These are phyloP conservation scores for Barnettozyma sp. DNA, from an alignment of 805 yeast species.

Conservation along the genomic window DNA sequence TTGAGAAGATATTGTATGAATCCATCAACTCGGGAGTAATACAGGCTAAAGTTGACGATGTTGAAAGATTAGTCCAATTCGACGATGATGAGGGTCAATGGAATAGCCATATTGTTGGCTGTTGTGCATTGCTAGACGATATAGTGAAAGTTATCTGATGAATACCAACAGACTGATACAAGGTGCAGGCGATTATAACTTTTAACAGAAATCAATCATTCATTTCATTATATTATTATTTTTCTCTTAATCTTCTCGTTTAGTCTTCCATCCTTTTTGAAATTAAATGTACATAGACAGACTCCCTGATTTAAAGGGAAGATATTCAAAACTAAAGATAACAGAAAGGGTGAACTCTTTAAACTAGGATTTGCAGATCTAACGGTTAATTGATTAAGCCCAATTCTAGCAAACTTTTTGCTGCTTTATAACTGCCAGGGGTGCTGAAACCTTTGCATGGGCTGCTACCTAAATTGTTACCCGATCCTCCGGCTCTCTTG, in stretches of 20 bases:
- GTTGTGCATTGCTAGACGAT: slow-evolving; percentile 19
- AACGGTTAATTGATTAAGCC: slow-evolving; percentile 26
- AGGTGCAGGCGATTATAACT: not conserved
- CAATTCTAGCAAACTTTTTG: slow-evolving; percentile 36
- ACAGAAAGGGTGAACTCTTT: too few species aligned
- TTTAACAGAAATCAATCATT: not conserved
- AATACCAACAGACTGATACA: not conserved
- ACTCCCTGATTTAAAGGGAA: too few species aligned
- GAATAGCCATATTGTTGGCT: slow-evolving; percentile 21
- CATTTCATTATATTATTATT: not conserved
- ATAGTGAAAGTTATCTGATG: slow-evolving; percentile 12
- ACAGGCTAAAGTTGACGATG: slow-evolving; percentile 22
- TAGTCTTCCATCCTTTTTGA: too few species aligned
- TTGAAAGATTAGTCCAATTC: slow-evolving; percentile 17
- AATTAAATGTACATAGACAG: too few species aligned
- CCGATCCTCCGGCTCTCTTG: slow-evolving; percentile 4
- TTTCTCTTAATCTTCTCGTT: too few species aligned
- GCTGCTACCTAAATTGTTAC: slow-evolving; percentile 8
- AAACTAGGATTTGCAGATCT: too few species aligned
- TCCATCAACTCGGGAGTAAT: slow-evolving; percentile 9
- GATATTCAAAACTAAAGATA: too few species aligned
- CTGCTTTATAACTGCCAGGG: slow-evolving; percentile 44
- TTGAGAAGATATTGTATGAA: slow-evolving; percentile 7
- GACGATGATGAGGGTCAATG: slow-evolving; percentile 8
- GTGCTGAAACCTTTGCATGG: slow-evolving; percentile 27